phyloP scores from a whole-genome alignment of 305 asterid genomes.

The Rubia balearica region DNA sequence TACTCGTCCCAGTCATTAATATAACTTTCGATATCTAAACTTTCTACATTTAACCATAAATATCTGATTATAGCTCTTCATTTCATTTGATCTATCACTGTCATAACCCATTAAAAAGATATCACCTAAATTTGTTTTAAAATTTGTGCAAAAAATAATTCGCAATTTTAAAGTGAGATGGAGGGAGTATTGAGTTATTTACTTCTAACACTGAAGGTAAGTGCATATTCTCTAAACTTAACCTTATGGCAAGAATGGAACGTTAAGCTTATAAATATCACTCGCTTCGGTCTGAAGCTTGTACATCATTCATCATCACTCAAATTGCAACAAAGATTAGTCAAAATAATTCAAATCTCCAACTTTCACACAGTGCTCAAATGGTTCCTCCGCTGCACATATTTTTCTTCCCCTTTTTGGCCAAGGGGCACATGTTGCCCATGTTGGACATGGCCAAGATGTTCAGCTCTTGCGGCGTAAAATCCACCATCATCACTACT shows the following conservation, averaged over 20 bases:
- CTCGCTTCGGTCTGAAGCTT: neutral
- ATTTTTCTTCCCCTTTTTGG: neutral
- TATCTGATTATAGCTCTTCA: no score
- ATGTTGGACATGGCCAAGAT: neutral
- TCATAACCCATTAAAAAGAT: no score
- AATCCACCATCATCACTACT: constrained; percentile 2
- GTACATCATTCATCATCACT: no score
- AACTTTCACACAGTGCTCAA: neutral
- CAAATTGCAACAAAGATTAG: neutral
- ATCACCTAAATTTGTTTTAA: no score
- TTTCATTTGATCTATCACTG: no score
- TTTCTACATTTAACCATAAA: no score
- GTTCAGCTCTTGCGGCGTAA: neutral
- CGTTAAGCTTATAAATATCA: neutral
- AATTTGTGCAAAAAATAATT: no score
- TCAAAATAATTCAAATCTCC: neutral
- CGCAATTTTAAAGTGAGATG: no score
- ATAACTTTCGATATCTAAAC: no score
- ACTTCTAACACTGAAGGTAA: no score
- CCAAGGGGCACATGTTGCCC: neutral
- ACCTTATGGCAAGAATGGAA: neutral
- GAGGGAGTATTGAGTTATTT: no score
- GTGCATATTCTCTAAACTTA: neutral
- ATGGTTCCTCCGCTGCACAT: neutral
- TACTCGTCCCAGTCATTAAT: no score